phyloP scores from a whole-genome alignment of 2,329 filamentous ascomycete genomes.

The Fonsecaea erecta region DNA sequence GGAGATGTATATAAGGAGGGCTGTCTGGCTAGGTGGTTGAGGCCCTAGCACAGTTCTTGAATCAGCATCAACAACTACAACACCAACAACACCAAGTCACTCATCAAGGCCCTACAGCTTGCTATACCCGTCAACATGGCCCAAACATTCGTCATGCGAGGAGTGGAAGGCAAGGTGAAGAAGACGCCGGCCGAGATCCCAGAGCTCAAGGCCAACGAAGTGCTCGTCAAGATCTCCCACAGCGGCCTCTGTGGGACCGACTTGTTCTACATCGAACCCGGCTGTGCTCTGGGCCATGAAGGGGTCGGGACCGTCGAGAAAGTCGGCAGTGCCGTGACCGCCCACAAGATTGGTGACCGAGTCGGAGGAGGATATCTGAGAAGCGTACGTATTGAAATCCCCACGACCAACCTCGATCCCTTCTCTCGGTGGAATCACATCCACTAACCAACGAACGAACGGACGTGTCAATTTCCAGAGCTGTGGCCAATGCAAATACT shows the following conservation, averaged over 20 bases:
- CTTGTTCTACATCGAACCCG: conserved; percentile 17
- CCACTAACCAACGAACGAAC: too few relatives aligned
- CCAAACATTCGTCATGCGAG: conserved; percentile 20
- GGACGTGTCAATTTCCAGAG: too few relatives aligned
- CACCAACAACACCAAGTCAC: not conserved
- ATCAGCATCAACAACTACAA: too few relatives aligned
- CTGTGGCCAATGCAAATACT: conserved; percentile 46
- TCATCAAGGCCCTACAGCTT: not conserved
- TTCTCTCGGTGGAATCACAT: too few relatives aligned
- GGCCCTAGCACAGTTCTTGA: not conserved
- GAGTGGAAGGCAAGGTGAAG: conserved; percentile 16
- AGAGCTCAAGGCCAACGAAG: conserved; percentile 25
- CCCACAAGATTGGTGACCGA: conserved; percentile 19
- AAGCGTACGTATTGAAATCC: conserved; percentile 12
- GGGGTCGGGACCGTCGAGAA: conserved; percentile 36
- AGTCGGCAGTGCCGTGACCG: conserved; percentile 24
- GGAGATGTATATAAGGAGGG: not conserved
- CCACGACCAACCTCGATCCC: too few relatives aligned
- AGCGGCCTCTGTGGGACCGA: conserved; percentile 33
- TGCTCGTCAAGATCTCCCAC: conserved; percentile 29
- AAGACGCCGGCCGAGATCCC: conserved; percentile 13
- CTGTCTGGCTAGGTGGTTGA: not conserved
- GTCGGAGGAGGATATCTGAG: conserved; percentile 24
- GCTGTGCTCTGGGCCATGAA: conserved; percentile 36
- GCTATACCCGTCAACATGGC: conserved; percentile 30